Base-by-base conservation (phyloP, 2,329 filamentous ascomycete species). In the Diplodia sapinea region DNA sequence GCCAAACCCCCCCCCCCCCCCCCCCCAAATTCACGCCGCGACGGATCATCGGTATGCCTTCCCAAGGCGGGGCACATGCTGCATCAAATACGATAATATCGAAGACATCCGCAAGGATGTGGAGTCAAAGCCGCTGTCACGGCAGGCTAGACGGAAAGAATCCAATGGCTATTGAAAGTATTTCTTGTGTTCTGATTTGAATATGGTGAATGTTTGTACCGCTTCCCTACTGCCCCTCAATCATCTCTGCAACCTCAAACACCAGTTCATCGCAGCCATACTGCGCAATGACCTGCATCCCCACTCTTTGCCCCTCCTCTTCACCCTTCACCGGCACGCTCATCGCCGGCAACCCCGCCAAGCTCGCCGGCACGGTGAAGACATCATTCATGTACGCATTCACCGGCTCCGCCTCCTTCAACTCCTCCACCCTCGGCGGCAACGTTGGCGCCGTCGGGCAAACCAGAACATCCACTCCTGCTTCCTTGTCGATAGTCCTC, bases 351-450 rank as follows among this genome's bases (percentile, higher is more conserved):
- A 99, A 81, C 0, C 95, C 95, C 0, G 94, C 95, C 71, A 99
- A 82, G 79, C 93, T 97, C 2, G 94, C 93, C 1, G 95, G 95
- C 1, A 99, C 94, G 0, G 95, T 98, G 73, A 98, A 94, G 1
- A 98, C 90, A 79, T 99, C 95, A 74, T 95, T 97, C 83, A 91
- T 91, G 75, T 97, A 98, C 1, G 86, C 86, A 73, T 94, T 88
- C n/a, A 96, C 80, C 0, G 85, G 79, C 29, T 54, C 47, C 38
- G 17, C 26, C 29, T 40, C 43, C 52, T 40, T 59, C 17, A 80
- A 78, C 77, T 87, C 83, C 11, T 78, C 73, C 7, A 95, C 76
- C 7, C 78, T 82, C 0, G 93, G 93, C 9, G 94, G 87, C 17
- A 88, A 82, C 0, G 89, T 91, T 1, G 94, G 93, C 8, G 94